A percentile compares a stretch with the other conserved stretches of the same genome.
These are phyloP conservation scores for Scleroderma citrinum DNA, from an alignment of 768 basidiomycete genomes.

Conservation along the genomic window DNA sequence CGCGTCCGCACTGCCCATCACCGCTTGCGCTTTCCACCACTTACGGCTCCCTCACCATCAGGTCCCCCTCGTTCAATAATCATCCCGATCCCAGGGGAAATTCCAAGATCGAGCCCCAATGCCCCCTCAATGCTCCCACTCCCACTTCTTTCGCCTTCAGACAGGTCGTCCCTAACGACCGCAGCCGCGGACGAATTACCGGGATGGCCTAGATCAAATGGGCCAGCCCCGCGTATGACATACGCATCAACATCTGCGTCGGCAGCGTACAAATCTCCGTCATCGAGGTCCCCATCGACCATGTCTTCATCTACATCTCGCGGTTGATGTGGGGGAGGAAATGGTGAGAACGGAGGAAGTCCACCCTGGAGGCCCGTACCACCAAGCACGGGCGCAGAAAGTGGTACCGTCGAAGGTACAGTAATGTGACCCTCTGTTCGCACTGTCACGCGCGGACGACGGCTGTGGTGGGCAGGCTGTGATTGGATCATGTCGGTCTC, in stretches of 20 bases:
- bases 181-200: background rate
- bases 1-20: background rate
- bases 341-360: background rate
- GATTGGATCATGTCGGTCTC: conserved; percentile 18
- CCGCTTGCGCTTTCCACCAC: conserved; percentile 1
- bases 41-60: background rate
- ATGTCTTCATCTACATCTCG: conserved; percentile 23
- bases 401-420: conserved; percentile 2
- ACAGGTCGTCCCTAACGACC: background rate
- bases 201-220: background rate
- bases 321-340: background rate
- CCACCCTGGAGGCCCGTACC: background rate
- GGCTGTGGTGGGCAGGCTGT: conserved; percentile 7
- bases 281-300: conserved; percentile 19
- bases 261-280: conserved; percentile 1
- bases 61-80: background rate
- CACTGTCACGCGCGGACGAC: conserved; percentile 18
- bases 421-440: conserved; percentile 23
- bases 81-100: background rate
- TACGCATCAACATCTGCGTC: conserved; percentile 5
- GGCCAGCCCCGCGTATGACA: background rate
- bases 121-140: background rate
- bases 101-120: background rate
- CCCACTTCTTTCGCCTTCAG: background rate
- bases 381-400: conserved; percentile 6